Percentiles rank a stretch among this genome's conserved stretches.
phyloP scores from a whole-genome alignment of 108 stramenopile genomes.

The Cyclotella cryptica region DNA sequence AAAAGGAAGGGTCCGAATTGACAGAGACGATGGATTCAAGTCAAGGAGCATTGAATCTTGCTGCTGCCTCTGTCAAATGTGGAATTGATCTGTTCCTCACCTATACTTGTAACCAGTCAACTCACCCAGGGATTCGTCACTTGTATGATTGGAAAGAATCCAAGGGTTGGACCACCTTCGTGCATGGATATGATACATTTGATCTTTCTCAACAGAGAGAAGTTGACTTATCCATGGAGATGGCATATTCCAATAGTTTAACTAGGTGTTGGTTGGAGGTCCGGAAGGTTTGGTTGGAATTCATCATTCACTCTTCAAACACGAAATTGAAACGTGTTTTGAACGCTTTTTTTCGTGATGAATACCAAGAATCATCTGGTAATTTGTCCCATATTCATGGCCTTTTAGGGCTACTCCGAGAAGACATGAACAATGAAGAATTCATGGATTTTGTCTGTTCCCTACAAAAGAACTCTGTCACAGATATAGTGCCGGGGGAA shows the following conservation, averaged over 20 bases:
- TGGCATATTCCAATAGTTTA: conserved; percentile 16
- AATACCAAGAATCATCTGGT: conserved; percentile 24
- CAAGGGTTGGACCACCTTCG: background rate
- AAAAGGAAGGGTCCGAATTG: background rate
- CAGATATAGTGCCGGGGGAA: background rate
- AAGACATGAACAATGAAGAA: conserved; percentile 12
- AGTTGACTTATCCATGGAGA: conserved; percentile 10
- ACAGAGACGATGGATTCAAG: background rate
- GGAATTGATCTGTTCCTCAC: conserved; percentile 4
- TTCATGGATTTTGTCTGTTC: background rate
- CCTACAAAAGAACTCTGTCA: conserved; percentile 18
- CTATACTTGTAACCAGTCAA: background rate
- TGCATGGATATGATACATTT: background rate
- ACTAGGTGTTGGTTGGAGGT: conserved; percentile 27
- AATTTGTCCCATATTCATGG: conserved; percentile 37
- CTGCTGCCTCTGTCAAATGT: background rate
- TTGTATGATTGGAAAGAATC: background rate
- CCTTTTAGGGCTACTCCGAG: conserved; percentile 1
- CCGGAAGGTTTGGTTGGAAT: conserved; percentile 19
- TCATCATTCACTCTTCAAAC: background rate
- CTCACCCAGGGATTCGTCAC: conserved; percentile 9
- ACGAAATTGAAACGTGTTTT: background rate
- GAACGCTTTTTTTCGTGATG: conserved; percentile 24
- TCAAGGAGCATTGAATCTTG: background rate
- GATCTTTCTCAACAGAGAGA: background rate